phyloP scores from a whole-genome alignment of 2,329 filamentous ascomycete species.

The Xylariaceae sp. region DNA sequence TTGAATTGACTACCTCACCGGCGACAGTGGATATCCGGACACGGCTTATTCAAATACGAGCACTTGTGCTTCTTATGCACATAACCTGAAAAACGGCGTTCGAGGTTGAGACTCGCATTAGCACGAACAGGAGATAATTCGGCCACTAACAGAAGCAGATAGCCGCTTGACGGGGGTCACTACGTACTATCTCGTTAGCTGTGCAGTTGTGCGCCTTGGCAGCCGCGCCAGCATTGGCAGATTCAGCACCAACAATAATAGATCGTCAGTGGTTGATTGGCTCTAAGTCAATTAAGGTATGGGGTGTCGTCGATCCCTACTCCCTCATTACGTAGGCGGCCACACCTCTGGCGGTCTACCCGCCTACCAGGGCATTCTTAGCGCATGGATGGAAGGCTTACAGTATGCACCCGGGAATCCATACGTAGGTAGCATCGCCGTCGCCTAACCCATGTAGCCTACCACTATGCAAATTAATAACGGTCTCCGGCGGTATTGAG shows the following conservation, averaged over 20 bases:
- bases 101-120: background rate
- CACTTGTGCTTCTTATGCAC: background rate
- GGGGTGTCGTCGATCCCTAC: background rate
- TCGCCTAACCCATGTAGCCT: too few relatives aligned
- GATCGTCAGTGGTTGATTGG: background rate
- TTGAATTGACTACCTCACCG: too few relatives aligned
- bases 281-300: background rate
- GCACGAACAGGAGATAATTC: background rate
- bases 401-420: too few relatives aligned
- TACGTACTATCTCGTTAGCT: background rate
- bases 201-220: background rate
- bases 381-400: too few relatives aligned
- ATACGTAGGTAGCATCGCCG: too few relatives aligned
- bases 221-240: background rate
- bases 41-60: too few relatives aligned
- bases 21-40: too few relatives aligned
- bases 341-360: background rate
- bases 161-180: background rate
- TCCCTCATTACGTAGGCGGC: background rate
- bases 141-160: background rate
- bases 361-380: too few relatives aligned
- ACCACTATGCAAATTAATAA: background rate
- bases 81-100: background rate
- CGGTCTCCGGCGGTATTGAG: slow-evolving; percentile 7
- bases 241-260: background rate